Conservation (phyloP, 148 eudicot species). For the Tetragonia tetragonoides region DNA sequence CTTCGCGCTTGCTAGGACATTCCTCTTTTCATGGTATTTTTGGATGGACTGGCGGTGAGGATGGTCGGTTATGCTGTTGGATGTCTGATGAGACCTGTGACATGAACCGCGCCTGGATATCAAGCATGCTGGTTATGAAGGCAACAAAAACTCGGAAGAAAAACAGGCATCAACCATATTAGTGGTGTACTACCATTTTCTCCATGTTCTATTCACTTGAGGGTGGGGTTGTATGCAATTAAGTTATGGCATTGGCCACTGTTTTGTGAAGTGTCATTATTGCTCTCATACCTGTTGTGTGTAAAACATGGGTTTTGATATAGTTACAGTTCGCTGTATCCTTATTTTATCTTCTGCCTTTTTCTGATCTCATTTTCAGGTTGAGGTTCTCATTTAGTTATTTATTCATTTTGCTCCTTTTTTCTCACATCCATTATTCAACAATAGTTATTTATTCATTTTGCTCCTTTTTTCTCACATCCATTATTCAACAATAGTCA, state of each 20-base stretch:
- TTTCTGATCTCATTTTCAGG: too few relatives aligned
- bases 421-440: too few relatives aligned
- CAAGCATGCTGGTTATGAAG: slow-evolving; percentile 52
- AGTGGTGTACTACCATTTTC: background rate
- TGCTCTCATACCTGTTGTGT: background rate
- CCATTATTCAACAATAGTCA: too few relatives aligned
- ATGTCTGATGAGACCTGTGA: slow-evolving; percentile 56
- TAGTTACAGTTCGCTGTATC: background rate
- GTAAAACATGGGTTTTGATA: background rate
- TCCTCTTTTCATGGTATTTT: slow-evolving; percentile 50
- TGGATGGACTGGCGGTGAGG: slow-evolving; percentile 98
- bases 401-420: too few relatives aligned
- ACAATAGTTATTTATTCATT: too few relatives aligned
- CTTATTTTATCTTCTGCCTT: background rate
- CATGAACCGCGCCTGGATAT: slow-evolving; percentile 70
- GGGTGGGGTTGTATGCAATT: background rate
- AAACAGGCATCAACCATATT: slow-evolving; percentile 76
- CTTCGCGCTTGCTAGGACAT: slow-evolving; percentile 30
- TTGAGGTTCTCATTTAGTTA: too few relatives aligned
- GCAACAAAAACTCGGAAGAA: slow-evolving; percentile 47
- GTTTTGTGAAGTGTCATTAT: background rate
- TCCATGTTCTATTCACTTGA: background rate
- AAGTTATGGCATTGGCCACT: background rate
- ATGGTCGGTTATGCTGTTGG: slow-evolving; percentile 97
- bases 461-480: too few relatives aligned